These are phyloP conservation scores for Paramecium sonneborni DNA, from an alignment of 73 alveolate species.

Conservation along the genomic window DNA sequence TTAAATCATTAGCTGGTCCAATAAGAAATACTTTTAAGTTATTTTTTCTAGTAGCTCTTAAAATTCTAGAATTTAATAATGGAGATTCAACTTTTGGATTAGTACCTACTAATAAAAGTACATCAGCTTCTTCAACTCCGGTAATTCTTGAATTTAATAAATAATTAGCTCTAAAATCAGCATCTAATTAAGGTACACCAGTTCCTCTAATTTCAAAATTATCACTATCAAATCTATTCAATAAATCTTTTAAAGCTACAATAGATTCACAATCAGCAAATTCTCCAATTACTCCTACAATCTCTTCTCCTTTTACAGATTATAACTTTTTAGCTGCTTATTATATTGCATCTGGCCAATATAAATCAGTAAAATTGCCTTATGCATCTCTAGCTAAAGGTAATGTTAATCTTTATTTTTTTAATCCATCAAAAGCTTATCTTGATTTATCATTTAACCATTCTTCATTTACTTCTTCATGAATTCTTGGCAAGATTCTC, in stretches of 20 bases:
- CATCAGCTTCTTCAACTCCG: slow-evolving; percentile 90
- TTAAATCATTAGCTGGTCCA: slow-evolving; percentile 78
- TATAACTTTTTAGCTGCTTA: slow-evolving; percentile 64
- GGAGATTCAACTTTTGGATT: slow-evolving; percentile 86
- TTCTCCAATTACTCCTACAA: slow-evolving; percentile 82
- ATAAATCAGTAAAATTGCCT: slow-evolving; percentile 74
- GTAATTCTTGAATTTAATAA: slow-evolving; percentile 81
- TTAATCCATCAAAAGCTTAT: slow-evolving; percentile 91
- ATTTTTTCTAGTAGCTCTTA: slow-evolving; percentile 70
- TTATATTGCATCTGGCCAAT: slow-evolving; percentile 84
- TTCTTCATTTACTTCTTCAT: slow-evolving; percentile 90
- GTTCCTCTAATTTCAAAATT: slow-evolving; percentile 74
- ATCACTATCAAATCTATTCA: slow-evolving; percentile 80
- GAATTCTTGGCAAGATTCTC: slow-evolving; percentile 88
- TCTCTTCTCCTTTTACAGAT: slow-evolving; percentile 74
- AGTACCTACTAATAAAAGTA: slow-evolving; percentile 79
- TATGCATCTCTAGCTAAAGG: slow-evolving; percentile 73
- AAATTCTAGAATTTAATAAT: slow-evolving; percentile 83
- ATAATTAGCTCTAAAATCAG: slow-evolving; percentile 85
- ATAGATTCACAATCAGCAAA: slow-evolving; percentile 81
- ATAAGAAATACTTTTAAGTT: slow-evolving; percentile 76
- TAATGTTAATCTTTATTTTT: slow-evolving; percentile 78
- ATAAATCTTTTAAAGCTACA: slow-evolving; percentile 81
- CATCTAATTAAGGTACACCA: slow-evolving; percentile 45
- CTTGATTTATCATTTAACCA: slow-evolving; percentile 87